phyloP scores from a whole-genome alignment of 352 stramenopile species.

The Phytophthora podocarpi region DNA sequence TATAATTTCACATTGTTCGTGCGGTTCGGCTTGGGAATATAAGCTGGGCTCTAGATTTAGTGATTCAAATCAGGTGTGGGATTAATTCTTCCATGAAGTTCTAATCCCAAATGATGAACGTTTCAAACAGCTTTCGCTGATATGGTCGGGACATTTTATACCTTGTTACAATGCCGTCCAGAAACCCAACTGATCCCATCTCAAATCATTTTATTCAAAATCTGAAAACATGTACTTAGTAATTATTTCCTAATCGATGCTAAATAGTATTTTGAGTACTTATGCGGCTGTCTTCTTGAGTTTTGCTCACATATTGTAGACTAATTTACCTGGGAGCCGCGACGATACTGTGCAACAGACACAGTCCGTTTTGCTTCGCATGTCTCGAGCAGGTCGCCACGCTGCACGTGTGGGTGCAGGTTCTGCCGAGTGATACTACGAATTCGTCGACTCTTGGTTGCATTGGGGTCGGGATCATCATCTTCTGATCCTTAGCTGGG shows the following conservation, averaged over 20 bases:
- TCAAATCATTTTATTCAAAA: no score
- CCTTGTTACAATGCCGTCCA: constrained; percentile 82
- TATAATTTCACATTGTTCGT: no score
- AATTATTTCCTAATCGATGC: no score
- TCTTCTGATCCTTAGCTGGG: no score
- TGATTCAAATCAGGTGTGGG: constrained; percentile 63
- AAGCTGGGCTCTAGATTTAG: no score
- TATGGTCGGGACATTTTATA: constrained; percentile 76
- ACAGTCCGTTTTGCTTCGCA: constrained; percentile 29
- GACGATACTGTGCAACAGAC: constrained; percentile 26
- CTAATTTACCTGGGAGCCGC: constrained; percentile 16
- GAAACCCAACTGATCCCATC: constrained; percentile 67
- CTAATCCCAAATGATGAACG: constrained; percentile 88
- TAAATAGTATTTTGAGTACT: no score
- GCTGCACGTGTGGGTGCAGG: constrained; percentile 8
- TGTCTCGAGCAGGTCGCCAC: constrained; percentile 17
- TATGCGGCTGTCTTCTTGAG: not conserved
- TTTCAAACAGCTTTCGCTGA: constrained; percentile 76
- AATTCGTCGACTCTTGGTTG: not conserved
- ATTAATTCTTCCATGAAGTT: constrained; percentile 85
- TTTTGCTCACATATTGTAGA: constrained; percentile 2
- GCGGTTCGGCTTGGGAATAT: no score
- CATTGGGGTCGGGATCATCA: not conserved
- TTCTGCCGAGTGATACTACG: constrained; percentile 9
- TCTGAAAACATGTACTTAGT: no score